Conservation (phyloP, 2,329 filamentous ascomycete species). For the Aureobasidium leucospermi region DNA sequence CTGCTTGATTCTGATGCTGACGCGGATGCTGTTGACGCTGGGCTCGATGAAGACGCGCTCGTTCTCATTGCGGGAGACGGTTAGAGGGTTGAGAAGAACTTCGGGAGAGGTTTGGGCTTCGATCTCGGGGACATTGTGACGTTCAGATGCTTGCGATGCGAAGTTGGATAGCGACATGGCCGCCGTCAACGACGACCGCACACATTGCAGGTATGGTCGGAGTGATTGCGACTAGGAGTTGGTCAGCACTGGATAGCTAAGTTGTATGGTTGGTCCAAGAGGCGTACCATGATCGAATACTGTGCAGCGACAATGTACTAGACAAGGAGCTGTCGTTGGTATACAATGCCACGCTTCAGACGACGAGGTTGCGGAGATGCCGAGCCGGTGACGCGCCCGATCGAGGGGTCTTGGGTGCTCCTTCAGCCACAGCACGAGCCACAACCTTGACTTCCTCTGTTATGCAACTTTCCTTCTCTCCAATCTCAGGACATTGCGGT, state of each 20-base stretch:
- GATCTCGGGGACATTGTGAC: conserved; percentile 96
- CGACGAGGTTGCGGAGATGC: background rate
- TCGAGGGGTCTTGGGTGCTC: background rate
- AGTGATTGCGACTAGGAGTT: conserved; percentile 79
- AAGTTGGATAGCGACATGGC: conserved; percentile 95
- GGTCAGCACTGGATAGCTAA: background rate
- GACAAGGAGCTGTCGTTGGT: conserved; percentile 4
- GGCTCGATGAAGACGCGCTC: conserved; percentile 95
- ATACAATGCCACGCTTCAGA: background rate
- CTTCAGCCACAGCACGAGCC: background rate
- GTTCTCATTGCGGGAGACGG: conserved; percentile 90
- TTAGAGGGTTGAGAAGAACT: conserved; percentile 84
- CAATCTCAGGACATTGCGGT: no score
- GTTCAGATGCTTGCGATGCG: conserved; percentile 89
- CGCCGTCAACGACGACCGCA: conserved; percentile 87
- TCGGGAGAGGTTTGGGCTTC: conserved; percentile 90
- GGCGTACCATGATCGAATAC: background rate
- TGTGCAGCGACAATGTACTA: background rate
- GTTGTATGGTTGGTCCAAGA: no score
- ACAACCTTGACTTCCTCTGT: background rate
- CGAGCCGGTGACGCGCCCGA: background rate
- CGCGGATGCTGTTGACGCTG: conserved; percentile 90
- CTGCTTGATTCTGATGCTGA: conserved; percentile 99
- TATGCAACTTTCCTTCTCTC: no score
- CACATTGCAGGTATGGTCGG: conserved; percentile 91